Percentiles rank a stretch among this genome's conserved stretches.
These are phyloP conservation scores for Rhodotorula sp. DNA, from an alignment of 1,284 basidiomycete species.

Conservation along the genomic window DNA sequence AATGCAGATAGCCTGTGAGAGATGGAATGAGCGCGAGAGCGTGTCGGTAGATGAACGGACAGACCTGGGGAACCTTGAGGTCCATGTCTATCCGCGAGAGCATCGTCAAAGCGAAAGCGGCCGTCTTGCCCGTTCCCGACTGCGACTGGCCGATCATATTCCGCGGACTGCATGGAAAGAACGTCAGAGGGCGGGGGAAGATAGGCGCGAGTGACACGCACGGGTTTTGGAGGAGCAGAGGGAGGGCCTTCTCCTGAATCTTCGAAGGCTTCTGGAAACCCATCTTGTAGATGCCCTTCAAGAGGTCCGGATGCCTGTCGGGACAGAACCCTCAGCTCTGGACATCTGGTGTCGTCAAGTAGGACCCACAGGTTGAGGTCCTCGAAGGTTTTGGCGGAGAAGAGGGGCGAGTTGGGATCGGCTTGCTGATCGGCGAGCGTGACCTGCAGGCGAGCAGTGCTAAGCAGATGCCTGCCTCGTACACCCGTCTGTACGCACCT, in stretches of 20 bases:
- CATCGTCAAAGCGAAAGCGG: constrained; percentile 97
- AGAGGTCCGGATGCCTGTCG: constrained; percentile 74
- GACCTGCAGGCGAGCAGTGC: constrained; percentile 60
- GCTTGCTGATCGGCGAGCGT: constrained; percentile 96
- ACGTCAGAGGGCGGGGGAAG: not conserved
- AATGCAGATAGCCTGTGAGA: constrained; percentile 77
- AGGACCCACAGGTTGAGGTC: constrained; percentile 77
- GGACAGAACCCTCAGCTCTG: constrained; percentile 2
- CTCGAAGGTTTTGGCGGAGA: constrained; percentile 91
- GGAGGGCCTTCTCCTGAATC: constrained; percentile 96
- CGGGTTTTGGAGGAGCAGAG: constrained; percentile 88
- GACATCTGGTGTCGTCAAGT: not conserved
- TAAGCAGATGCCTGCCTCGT: not conserved
- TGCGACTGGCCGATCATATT: constrained; percentile 99
- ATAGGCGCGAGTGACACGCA: constrained; percentile 52
- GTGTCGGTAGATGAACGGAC: constrained; percentile 25
- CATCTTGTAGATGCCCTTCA: constrained; percentile 95
- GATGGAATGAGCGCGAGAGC: not conserved
- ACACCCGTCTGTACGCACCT: constrained; percentile 11
- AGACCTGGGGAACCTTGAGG: constrained; percentile 77
- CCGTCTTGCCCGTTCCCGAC: constrained; percentile 98
- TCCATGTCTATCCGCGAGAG: constrained; percentile 87
- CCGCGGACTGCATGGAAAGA: constrained; percentile 62
- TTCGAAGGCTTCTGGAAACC: constrained; percentile 98
- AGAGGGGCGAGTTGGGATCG: constrained; percentile 92